Percentiles rank a stretch among this genome's conserved stretches.
Evolutionary conservation across 2,329 filamentous ascomycete species (phyloP).

Genomic region (Magnaporthales sp.): DNA sequence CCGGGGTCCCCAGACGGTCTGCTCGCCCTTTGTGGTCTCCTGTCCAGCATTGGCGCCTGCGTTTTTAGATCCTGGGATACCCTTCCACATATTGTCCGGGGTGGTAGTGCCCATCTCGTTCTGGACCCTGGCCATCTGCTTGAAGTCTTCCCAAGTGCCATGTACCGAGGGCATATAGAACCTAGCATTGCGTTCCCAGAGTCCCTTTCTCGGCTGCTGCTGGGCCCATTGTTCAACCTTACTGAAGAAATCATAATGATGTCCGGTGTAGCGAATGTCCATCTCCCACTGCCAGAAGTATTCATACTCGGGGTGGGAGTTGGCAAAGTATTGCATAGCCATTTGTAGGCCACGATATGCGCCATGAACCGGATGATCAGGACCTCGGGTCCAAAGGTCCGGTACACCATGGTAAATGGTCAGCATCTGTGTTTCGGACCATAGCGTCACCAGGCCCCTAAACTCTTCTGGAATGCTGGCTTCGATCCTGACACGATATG

Average conservation of each 20-base stretch:
- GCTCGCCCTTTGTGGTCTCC: slow-evolving; percentile 34
- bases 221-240: slow-evolving; percentile 62
- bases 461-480: slow-evolving; percentile 76
- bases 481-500: slow-evolving; percentile 58
- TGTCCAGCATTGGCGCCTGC: slow-evolving; percentile 21
- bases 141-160: slow-evolving; percentile 73
- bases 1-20: slow-evolving; percentile 76
- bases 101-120: slow-evolving; percentile 60
- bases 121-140: slow-evolving; percentile 66
- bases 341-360: slow-evolving; percentile 90
- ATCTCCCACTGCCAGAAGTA: slow-evolving; percentile 96
- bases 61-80: slow-evolving; percentile 27
- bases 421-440: slow-evolving; percentile 91
- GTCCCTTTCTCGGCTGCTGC: slow-evolving; percentile 65
- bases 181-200: slow-evolving; percentile 72
- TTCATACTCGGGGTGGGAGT: slow-evolving; percentile 81
- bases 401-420: slow-evolving; percentile 82
- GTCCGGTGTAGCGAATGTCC: slow-evolving; percentile 83
- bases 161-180: slow-evolving; percentile 74
- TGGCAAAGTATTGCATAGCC: slow-evolving; percentile 90
- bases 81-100: slow-evolving; percentile 59
- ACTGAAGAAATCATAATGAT: slow-evolving; percentile 69
- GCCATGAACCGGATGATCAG: slow-evolving; percentile 72
- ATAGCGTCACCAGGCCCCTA: slow-evolving; percentile 77
- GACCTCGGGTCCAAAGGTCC: slow-evolving; percentile 59